Base-by-base conservation (phyloP, 2,329 filamentous ascomycete species). In the Clarireedia sp. region DNA sequence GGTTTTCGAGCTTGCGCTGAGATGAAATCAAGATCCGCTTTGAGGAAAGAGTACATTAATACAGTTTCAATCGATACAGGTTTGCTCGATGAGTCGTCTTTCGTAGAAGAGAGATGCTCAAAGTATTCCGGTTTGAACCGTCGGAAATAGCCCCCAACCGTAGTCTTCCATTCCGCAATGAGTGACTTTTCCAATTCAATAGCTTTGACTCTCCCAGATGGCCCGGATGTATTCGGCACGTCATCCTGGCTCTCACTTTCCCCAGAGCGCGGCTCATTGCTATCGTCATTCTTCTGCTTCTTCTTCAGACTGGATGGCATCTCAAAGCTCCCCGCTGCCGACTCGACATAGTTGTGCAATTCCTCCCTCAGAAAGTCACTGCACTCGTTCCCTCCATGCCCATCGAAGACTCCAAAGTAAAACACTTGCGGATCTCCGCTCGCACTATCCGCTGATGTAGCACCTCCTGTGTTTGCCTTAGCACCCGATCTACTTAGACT, bases 341-440 rank as follows among this genome's bases (percentile, higher is more conserved):
- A 80, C 71, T 99, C 92, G 37, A 99, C 84, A 69, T 96, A 97
- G 9, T 82, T 81, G 69, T 96, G 94, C 58, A 99, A 74, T 66
- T 87, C 82, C 58, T 96, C 89, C 56, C 85, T 80, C 62, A 97
- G 72, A 64, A 96, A 97, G 17, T 86, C 84, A 57, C 90, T 90
- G 70, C 94, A 97, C 69, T 96, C 88, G 19, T 76, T 80, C 19
- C 94, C 94, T 9, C 94, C 94, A 73, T 99, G 94, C 2, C 94
- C 94, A 71, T 99, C 94, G 67, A 97, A 99, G 1, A 97, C 85
- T 1, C 82, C 91, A 77, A 96, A 99, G 71, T 97, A 99, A 71
- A 99, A 99, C 36, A 97, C 86, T 69, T 97, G 92, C 1, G 92
- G 92, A 67, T 97, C 92, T 2, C 92, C 92, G 60, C 82, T 87